Evolutionary conservation across 495 filamentous ascomycete genomes (phyloP), one percentile per base, ranked within the genome.

Genomic region (Aspergillus heteromorphus): DNA sequence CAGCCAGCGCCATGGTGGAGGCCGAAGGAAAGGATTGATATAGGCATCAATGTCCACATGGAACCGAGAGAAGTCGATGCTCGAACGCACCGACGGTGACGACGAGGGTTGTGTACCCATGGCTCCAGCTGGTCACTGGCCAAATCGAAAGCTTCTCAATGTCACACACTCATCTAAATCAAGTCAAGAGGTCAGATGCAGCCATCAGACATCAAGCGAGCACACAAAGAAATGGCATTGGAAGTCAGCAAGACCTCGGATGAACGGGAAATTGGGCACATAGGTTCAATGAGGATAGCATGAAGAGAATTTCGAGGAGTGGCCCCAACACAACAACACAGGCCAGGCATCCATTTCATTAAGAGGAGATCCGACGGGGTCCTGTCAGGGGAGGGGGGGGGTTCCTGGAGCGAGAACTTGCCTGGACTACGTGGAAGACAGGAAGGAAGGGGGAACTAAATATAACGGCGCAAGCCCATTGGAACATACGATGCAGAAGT

Each of bases 31-130:
- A 0, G 75, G 83, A 62, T 88, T 87, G 11, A 91, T 56, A 59
- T 80, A 78, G 9, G 62, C 65, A 69, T 91, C 87, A 42, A 91
- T 79, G 63, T 88, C 82, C 66, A 89, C 76, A 61, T 88, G 63
- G 66, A 71, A 75, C 13, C 63, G 62, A 8, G 61, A 64, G 1
- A 56, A 60, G 36, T 64, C 60, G 11, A 57, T 42, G 25, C 43
- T 45, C 23, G n/a, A 31, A n/a, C n/a, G 18, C 17, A 38, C 34
- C 13, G 49, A 49, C 27, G 38, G 9, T 10, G 30, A 27, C 29
- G 38, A 43, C 11, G 38, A 36, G 1, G 25, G 29, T 27, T 49
- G 50, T 14, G 20, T n/a, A 20, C 2, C 31, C 48, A 17, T 34
- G 34, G 13, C 27, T 58, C 10, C 17, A 20, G 49, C 6, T 19